phyloP scores from a whole-genome alignment of 2,329 filamentous ascomycete genomes.

The Decorospora gaudefroyi region DNA sequence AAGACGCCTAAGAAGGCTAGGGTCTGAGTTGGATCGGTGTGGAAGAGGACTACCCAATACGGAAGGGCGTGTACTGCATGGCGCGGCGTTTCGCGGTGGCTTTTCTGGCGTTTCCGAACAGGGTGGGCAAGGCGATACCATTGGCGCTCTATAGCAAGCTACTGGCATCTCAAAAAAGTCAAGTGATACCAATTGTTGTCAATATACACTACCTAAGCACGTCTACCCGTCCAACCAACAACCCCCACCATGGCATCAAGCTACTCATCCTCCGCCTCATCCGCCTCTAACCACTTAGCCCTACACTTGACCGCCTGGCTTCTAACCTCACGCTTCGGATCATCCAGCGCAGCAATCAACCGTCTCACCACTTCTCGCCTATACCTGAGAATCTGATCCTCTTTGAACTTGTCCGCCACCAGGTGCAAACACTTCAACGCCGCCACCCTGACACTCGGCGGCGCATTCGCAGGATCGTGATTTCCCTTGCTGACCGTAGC shows the following conservation, averaged over 20 bases:
- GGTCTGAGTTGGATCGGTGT: too few species aligned
- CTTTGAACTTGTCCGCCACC: constrained; percentile 54
- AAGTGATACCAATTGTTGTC: background rate
- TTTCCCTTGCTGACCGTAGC: constrained; percentile 25
- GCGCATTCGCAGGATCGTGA: constrained; percentile 20
- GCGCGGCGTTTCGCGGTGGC: constrained; percentile 39
- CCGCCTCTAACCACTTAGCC: constrained; percentile 63
- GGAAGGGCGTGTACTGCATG: constrained; percentile 32
- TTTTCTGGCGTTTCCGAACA: constrained; percentile 28
- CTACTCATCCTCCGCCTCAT: constrained; percentile 60
- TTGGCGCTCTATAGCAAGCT: constrained; percentile 14
- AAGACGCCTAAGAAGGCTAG: constrained; percentile 36
- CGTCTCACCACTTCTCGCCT: constrained; percentile 62
- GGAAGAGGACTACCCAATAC: too few species aligned
- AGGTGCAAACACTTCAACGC: constrained; percentile 56
- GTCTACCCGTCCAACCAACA: too few species aligned
- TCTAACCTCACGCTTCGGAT: constrained; percentile 65
- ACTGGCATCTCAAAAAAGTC: constrained; percentile 9
- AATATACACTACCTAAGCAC: background rate
- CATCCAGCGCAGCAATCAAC: constrained; percentile 62
- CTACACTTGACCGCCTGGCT: constrained; percentile 65
- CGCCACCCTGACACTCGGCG: constrained; percentile 52
- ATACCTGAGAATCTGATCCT: constrained; percentile 60
- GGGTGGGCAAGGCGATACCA: constrained; percentile 33
- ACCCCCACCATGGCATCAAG: background rate